phyloP scores from a whole-genome alignment of 176 grass and related monocot genomes.

The Lolium multiflorum region DNA sequence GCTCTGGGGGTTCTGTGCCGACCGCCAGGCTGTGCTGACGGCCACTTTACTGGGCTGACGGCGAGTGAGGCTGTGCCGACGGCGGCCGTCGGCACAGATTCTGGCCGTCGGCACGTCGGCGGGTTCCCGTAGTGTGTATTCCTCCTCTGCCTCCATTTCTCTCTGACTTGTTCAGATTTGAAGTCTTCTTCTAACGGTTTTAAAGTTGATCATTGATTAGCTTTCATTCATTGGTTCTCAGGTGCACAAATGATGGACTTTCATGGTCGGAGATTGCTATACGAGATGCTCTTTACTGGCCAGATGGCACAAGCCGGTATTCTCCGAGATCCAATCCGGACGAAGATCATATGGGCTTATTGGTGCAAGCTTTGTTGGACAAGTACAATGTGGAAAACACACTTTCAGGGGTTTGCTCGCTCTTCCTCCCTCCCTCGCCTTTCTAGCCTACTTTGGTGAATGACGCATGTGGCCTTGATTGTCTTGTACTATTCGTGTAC shows the following conservation, averaged over 20 bases:
- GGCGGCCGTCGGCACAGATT: too few relatives aligned
- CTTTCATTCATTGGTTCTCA: not conserved
- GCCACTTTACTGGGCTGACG: too few relatives aligned
- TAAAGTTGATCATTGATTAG: constrained; percentile 6
- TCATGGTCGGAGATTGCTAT: constrained; percentile 3
- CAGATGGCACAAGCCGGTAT: not conserved
- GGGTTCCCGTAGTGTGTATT: too few relatives aligned
- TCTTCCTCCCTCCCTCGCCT: not conserved
- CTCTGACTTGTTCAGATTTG: not conserved
- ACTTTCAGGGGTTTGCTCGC: not conserved
- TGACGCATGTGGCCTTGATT: too few relatives aligned
- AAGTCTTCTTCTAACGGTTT: not conserved
- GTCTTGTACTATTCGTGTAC: not conserved
- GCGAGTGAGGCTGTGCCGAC: too few relatives aligned
- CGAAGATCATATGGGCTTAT: not conserved
- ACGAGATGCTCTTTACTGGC: constrained; percentile 9
- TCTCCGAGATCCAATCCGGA: not conserved
- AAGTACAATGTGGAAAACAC: constrained; percentile 1
- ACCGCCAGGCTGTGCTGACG: too few relatives aligned
- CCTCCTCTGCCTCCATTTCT: not conserved
- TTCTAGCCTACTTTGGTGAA: too few relatives aligned
- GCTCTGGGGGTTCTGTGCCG: too few relatives aligned
- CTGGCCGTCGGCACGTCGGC: too few relatives aligned
- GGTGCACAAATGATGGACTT: not conserved
- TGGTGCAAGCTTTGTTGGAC: constrained; percentile 13